Conservation (phyloP, 2,329 filamentous ascomycete genomes). For the Fusarium luffae region DNA sequence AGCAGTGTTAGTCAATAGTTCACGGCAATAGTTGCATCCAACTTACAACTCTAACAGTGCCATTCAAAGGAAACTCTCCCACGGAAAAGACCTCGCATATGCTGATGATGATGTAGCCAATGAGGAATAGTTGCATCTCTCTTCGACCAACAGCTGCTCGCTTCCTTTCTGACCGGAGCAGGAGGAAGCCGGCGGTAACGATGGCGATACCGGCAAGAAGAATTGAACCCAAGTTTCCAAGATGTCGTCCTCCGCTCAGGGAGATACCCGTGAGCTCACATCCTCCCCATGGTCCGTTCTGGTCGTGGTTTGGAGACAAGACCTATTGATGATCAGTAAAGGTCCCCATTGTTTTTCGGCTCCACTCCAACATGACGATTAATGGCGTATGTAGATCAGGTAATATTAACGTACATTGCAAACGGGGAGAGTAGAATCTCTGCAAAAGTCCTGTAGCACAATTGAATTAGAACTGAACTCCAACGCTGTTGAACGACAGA, state of each 20-base stretch:
- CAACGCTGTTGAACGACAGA: slow-evolving; percentile 3
- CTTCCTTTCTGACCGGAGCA: slow-evolving; percentile 88
- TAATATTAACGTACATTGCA: slow-evolving; percentile 76
- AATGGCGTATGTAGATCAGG: slow-evolving; percentile 19
- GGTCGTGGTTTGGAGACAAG: slow-evolving; percentile 70
- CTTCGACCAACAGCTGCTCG: slow-evolving; percentile 93
- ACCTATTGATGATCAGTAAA: slow-evolving; percentile 45
- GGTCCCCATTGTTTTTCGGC: slow-evolving; percentile 31
- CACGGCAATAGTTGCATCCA: neutral
- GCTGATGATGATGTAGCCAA: slow-evolving; percentile 85
- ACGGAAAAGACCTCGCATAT: slow-evolving; percentile 98
- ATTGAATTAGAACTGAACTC: slow-evolving; percentile 36
- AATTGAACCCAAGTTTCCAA: slow-evolving; percentile 95
- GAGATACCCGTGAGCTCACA: slow-evolving; percentile 82
- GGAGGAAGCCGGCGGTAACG: slow-evolving; percentile 69
- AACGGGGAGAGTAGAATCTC: slow-evolving; percentile 82
- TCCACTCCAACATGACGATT: slow-evolving; percentile 27
- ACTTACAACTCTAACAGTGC: slow-evolving; percentile 77
- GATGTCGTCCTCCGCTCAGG: slow-evolving; percentile 70
- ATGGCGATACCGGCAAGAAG: slow-evolving; percentile 84
- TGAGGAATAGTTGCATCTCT: slow-evolving; percentile 95
- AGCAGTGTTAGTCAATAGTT: slow-evolving; percentile 34
- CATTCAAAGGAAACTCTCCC: slow-evolving; percentile 82
- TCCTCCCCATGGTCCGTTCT: slow-evolving; percentile 70
- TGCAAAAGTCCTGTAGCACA: slow-evolving; percentile 76